phyloP scores from a whole-genome alignment of 768 basidiomycete species.

The Auriscalpium microsporum region DNA sequence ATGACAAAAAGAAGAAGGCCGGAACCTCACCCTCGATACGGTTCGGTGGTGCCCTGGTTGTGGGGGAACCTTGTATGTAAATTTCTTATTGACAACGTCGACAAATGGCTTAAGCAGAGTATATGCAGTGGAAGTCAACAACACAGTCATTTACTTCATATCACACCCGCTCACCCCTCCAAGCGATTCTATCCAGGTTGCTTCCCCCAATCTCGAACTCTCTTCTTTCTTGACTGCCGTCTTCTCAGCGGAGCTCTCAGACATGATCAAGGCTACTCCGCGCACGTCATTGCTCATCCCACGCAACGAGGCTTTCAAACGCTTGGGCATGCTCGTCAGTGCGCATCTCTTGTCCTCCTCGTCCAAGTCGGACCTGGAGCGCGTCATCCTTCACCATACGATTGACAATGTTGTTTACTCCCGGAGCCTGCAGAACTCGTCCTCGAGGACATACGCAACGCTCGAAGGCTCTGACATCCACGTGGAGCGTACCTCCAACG shows the following conservation, averaged over 20 bases:
- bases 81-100: background rate
- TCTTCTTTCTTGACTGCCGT: constrained; percentile 88
- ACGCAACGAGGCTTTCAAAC: constrained; percentile 80
- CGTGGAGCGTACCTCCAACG: constrained; percentile 48
- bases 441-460: constrained; percentile 67
- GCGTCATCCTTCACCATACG: constrained; percentile 83
- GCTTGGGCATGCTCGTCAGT: constrained; percentile 78
- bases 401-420: constrained; percentile 71
- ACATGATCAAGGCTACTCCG: constrained; percentile 52
- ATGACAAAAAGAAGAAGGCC: constrained; percentile 34
- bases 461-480: constrained; percentile 81
- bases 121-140: constrained; percentile 56
- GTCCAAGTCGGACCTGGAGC: constrained; percentile 72
- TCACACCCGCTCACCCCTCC: constrained; percentile 81
- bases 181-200: constrained; percentile 68
- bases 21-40: constrained; percentile 52
- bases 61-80: constrained; percentile 66
- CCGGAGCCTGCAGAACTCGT: constrained; percentile 48
- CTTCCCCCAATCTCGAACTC: constrained; percentile 73
- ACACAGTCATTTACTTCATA: constrained; percentile 83
- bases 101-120: constrained; percentile 1
- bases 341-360: constrained; percentile 74
- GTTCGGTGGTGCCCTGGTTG: constrained; percentile 77
- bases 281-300: constrained; percentile 82
- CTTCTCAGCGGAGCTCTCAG: constrained; percentile 79